phyloP scores from a whole-genome alignment of 441 rosid genomes.

The Isatis lusitanica region DNA sequence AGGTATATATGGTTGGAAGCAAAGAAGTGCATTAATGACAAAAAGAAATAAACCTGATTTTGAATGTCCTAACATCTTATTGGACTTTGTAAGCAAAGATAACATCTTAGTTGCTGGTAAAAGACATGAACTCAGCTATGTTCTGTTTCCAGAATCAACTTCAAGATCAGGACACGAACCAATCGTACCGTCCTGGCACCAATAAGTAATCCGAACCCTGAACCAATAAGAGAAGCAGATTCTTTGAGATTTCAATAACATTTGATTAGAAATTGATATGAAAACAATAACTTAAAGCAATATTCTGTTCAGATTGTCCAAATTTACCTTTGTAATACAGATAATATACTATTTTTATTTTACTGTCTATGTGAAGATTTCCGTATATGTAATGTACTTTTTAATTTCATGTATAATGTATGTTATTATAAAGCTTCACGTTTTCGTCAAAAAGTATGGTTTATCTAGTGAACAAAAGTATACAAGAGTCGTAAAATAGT shows the following conservation, averaged over 20 bases:
- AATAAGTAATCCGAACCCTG: neutral
- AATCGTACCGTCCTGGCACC: neutral
- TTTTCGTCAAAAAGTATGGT: neutral
- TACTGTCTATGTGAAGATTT: too few species aligned
- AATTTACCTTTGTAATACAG: neutral
- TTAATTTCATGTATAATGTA: too few species aligned
- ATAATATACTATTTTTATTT: too few species aligned
- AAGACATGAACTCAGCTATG: too few species aligned
- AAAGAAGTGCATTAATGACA: neutral
- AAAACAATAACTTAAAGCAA: neutral
- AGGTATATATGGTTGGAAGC: neutral
- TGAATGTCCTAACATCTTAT: neutral
- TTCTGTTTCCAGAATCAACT: too few species aligned
- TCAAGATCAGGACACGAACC: neutral
- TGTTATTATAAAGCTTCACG: too few species aligned
- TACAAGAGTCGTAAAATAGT: neutral
- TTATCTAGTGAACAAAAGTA: neutral
- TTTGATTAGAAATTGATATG: neutral
- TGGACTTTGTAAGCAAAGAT: neutral
- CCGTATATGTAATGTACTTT: too few species aligned
- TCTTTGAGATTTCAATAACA: too few species aligned
- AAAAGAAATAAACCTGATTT: neutral
- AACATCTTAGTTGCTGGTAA: too few species aligned
- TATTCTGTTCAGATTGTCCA: neutral
- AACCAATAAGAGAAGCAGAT: too few species aligned